Conservation (phyloP, 1,284 basidiomycete genomes). For the Pyrrhoderma noxium region DNA sequence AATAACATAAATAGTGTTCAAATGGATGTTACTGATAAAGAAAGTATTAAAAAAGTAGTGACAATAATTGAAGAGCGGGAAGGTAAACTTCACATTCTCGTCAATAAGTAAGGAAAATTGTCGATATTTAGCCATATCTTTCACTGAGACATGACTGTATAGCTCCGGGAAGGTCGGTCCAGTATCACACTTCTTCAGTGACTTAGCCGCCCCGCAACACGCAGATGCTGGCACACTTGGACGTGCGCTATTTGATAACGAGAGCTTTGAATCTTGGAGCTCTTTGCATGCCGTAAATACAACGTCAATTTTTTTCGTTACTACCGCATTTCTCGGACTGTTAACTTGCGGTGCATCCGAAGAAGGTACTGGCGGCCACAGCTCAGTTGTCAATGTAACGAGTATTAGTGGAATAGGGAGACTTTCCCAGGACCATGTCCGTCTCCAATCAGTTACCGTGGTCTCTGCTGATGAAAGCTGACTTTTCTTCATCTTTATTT, state of each 20-base stretch:
- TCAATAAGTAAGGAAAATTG: slow-evolving; percentile 56
- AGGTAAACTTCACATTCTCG: slow-evolving; percentile 67
- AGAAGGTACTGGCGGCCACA: slow-evolving; percentile 41
- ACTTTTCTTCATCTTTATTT: no score
- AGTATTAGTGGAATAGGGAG: background rate
- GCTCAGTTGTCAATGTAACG: slow-evolving; percentile 54
- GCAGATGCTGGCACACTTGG: slow-evolving; percentile 57
- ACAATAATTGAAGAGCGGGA: slow-evolving; percentile 50
- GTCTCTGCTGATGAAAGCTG: no score
- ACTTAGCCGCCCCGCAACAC: slow-evolving; percentile 47
- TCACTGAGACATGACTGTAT: slow-evolving; percentile 3
- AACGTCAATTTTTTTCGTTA: slow-evolving; percentile 66
- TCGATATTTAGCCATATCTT: background rate
- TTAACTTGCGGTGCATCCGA: slow-evolving; percentile 57
- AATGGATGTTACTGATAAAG: slow-evolving; percentile 66
- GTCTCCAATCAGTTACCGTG: background rate
- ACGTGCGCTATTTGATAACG: slow-evolving; percentile 57
- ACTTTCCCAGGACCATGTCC: slow-evolving; percentile 6
- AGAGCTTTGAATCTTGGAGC: slow-evolving; percentile 56
- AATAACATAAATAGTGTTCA: slow-evolving; percentile 36
- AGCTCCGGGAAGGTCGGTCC: slow-evolving; percentile 73
- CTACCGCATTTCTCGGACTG: slow-evolving; percentile 67
- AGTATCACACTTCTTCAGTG: slow-evolving; percentile 46
- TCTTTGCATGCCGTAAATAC: slow-evolving; percentile 59
- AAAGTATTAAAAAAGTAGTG: slow-evolving; percentile 53